Base-by-base conservation (phyloP, 2,329 filamentous ascomycete genomes). In the Pyrenophora tritici-repentis region DNA sequence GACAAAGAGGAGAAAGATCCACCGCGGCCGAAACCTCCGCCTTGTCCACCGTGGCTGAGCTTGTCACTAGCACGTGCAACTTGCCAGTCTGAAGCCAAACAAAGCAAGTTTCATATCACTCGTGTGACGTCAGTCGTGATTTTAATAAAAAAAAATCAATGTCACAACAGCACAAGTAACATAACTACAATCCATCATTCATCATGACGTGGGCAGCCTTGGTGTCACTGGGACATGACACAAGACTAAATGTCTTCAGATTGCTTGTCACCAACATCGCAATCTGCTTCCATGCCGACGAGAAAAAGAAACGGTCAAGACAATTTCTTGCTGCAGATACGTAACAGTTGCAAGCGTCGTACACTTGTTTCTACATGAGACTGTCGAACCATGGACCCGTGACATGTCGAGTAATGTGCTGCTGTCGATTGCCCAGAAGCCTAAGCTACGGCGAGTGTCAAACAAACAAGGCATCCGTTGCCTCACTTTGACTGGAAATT, bases 91-190 rank as follows among this genome's bases (percentile, higher is more conserved):
- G 29, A 42, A 42, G 36, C 41, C 26, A 49, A 57, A 52, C 50
- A 45, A 42, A 47, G 37, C 51, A 48, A 53, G 59, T 62, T 61
- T 61, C 55, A 58, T 36, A 40, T 34, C 50, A 41, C 37, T 31
- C 40, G 14, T 18, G 18, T 63, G 60, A 63, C 58, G 58, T 63
- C 60, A 63, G 29, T 26, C 34, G 29, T 26, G 5, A 49, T 46
- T 36, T 34, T 14, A 44, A 41, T 37, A 39, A 53, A 51, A 42
- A 53, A 50, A 47, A 50, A 32, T 48, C 22, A 14, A 40, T n/a
- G 17, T 33, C 24, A 33, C 38, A 37, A 26, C 26, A 39, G 14
- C 17, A 20, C 13, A 20, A 17, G 20, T 14, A 13, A 10, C 34
- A 20, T 45, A 14, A 18, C 17, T 14, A 20, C 17, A 38, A n/a